Evolutionary conservation across 441 rosid genomes (phyloP).

Genomic region (Kokia cookei): DNA sequence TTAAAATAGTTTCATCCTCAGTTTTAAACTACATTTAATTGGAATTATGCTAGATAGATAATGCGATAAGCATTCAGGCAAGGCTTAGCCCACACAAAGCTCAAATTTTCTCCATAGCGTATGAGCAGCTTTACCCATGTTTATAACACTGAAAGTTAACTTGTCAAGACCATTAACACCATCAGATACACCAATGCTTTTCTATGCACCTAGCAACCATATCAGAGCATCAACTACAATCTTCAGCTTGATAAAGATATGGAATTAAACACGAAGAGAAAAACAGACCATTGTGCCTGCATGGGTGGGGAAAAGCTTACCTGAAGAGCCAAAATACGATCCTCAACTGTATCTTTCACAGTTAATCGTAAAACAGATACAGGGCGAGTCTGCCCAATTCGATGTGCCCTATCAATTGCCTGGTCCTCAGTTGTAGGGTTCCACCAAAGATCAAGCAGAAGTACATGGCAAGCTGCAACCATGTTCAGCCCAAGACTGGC

Average conservation of each 20-base stretch:
- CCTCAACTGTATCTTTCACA: constrained; percentile 82
- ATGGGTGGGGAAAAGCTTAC: constrained; percentile 19
- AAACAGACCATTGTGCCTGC: background rate
- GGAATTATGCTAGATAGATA: background rate
- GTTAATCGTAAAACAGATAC: constrained; percentile 83
- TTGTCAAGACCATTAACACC: background rate
- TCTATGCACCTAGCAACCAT: background rate
- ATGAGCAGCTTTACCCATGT: background rate
- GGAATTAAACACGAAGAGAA: background rate
- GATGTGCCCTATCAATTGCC: constrained; percentile 95
- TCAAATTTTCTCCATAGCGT: background rate
- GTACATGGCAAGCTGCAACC: constrained; percentile 91
- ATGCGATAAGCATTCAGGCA: background rate
- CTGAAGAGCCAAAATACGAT: constrained; percentile 86
- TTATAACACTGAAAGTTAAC: background rate
- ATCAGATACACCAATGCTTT: background rate
- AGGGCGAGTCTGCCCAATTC: constrained; percentile 89
- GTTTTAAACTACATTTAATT: background rate
- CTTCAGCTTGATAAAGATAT: background rate
- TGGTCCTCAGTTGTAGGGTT: constrained; percentile 97
- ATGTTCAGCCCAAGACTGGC: constrained; percentile 93
- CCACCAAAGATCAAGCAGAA: constrained; percentile 94
- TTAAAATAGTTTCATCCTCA: background rate
- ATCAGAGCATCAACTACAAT: background rate
- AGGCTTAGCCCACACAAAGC: background rate